Base-by-base conservation (phyloP, 176 grass and related monocot species). In the Themeda triandra region DNA sequence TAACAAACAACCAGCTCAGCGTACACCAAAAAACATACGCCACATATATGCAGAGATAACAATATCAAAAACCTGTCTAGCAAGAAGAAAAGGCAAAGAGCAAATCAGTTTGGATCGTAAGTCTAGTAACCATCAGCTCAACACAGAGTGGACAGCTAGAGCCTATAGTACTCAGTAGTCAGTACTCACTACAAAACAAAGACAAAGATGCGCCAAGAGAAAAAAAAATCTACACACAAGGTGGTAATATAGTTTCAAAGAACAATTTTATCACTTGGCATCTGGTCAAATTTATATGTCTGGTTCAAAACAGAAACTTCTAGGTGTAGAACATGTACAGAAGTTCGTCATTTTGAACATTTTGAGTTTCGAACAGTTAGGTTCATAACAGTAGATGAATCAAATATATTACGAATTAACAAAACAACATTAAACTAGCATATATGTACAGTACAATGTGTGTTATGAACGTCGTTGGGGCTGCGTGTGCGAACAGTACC, bases 181-280 rank as follows among this genome's bases (percentile, higher is more conserved):
- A n/a, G n/a, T n/a, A n/a, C 7, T 33, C 58, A 65, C n/a, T 6
- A 73, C 8, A 51, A 65, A 77, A 81, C 7, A 74, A 72, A 70
- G 44, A 66, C 80, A 86, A 41, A 15, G 10, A 56, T 40, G 32
- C 18, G 8, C 1, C 13, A 23, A 69, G 35, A 69, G 58, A 39
- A 69, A 37, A 37, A 84, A 35, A 42, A 33, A 44, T 9, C 51
- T 30, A 15, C 40, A 44, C 33, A 69, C 18, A 69, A 62, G 3
- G 40, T 71, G 39, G n/a, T 29, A 83, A 69, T 15, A 12, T 71
- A 78, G 51, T 82, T 87, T 17, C 11, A 7, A 46, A 72, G 13
- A 78, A 83, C 15, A 78, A 56, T 24, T 41, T 21, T 31, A 88
- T 66, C 46, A 48, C 45, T 73, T 39, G 19, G 41, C 21, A 87